phyloP scores from a whole-genome alignment of 2,329 filamentous ascomycete genomes.

The Botrytis medusae region DNA sequence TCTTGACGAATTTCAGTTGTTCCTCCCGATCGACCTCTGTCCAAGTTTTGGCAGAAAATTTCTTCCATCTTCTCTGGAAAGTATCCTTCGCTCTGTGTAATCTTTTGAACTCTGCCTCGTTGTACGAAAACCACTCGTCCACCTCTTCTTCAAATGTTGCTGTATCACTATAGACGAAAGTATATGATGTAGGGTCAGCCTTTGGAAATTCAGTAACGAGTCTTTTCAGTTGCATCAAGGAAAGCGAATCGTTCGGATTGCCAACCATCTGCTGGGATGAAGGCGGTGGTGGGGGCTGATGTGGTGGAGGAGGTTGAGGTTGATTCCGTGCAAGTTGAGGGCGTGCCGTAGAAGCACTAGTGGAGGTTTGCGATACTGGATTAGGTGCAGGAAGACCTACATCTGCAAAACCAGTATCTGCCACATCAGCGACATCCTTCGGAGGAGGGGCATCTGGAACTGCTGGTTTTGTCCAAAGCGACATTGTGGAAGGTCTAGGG shows the following conservation, averaged over 20 bases:
- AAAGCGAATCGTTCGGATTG: constrained; percentile 66
- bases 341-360: constrained; percentile 33
- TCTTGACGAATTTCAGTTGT: constrained; percentile 56
- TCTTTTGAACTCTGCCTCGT: constrained; percentile 79
- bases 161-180: constrained; percentile 76
- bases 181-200: constrained; percentile 72
- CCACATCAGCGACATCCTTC: constrained; percentile 42
- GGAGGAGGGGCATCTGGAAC: constrained; percentile 23
- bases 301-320: constrained; percentile 41
- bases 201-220: constrained; percentile 74
- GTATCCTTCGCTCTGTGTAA: constrained; percentile 72
- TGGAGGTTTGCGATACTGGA: constrained; percentile 29
- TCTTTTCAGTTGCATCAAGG: constrained; percentile 69
- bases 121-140: constrained; percentile 97
- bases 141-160: constrained; percentile 81
- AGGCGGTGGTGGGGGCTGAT: constrained; percentile 39
- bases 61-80: constrained; percentile 75
- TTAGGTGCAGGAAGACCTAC: constrained; percentile 38
- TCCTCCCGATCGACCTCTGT: constrained; percentile 59
- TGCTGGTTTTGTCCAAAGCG: constrained; percentile 34
- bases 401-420: constrained; percentile 46
- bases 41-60: constrained; percentile 59
- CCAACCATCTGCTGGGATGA: constrained; percentile 29
- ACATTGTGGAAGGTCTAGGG: constrained; percentile 29
- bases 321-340: constrained; percentile 42